Percentiles rank a stretch among this genome's conserved stretches.
Conservation (phyloP, 345 rosid species). For the Dovyalis caffra region DNA sequence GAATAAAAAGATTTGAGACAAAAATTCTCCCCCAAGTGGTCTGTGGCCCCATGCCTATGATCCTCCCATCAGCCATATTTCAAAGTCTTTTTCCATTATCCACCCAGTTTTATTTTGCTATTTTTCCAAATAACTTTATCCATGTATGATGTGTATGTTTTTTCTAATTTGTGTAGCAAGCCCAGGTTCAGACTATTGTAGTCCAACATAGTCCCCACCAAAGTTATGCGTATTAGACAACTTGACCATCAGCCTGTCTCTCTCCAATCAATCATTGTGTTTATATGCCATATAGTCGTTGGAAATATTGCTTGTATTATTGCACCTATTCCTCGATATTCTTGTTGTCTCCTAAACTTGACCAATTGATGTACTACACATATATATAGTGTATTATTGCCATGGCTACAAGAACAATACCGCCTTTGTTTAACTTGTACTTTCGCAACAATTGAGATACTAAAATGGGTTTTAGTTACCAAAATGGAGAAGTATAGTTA, state of each 20-base stretch:
- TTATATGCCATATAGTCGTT: not conserved
- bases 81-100: slow-evolving; percentile 15
- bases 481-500: not conserved
- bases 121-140: slow-evolving; percentile 27
- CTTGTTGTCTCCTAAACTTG: not conserved
- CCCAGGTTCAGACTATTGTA: slow-evolving; percentile 4
- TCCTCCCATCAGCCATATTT: slow-evolving; percentile 18
- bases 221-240: not conserved
- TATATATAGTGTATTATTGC: not conserved
- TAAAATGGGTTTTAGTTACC: no score
- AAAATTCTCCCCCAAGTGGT: slow-evolving; percentile 25
- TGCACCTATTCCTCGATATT: not conserved
- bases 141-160: not conserved
- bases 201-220: slow-evolving; percentile 33
- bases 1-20: slow-evolving; percentile 35
- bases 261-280: slow-evolving; percentile 33
- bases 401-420: not conserved
- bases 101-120: no score
- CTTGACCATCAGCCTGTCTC: slow-evolving; percentile 21
- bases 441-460: not conserved
- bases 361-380: not conserved
- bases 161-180: slow-evolving; percentile 4
- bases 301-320: not conserved
- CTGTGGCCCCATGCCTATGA: slow-evolving; percentile 28
- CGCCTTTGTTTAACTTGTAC: not conserved